Base-by-base conservation (phyloP, 768 basidiomycete genomes). In the Agrocybe pediades region DNA sequence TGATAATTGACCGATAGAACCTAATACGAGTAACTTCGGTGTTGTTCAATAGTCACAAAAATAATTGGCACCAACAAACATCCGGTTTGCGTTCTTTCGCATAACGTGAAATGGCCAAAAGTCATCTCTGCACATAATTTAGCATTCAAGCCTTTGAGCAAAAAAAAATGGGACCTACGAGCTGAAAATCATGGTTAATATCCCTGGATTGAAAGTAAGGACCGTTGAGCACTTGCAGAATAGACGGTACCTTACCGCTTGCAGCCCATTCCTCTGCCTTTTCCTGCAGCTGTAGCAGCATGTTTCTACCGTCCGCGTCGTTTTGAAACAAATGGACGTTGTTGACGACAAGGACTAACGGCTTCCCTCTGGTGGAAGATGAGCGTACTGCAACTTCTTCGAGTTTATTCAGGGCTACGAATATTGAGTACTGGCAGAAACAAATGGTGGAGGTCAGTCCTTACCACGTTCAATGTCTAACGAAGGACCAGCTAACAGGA, bases 201-300 rank as follows among this genome's bases (percentile, higher is more conserved):
- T 87, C 15, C 88, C 88, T 87, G 19, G 20, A 24, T 19, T 26
- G 15, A 41, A 9, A 20, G 43, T 33, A 26, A 47, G 42, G 17
- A 36, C 9, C 45, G 30, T 33, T 27, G 57, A n/a, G 60, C 20
- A 20, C 25, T 33, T 40, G 41, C 4, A 36, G 3, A 13, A 13
- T 36, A 6, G n/a, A n/a, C 33, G 33, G n/a, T 36, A 36, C 65
- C 80, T 58, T 57, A 87, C 90, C 83, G 67, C 87, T 84, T 9
- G 88, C 86, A 6, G 88, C 85, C 92, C 95, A 95, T 6, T 86
- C 71, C 66, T 95, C 93, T 4, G 90, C 93, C 50, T 85, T 80
- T 64, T 91, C 90, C 65, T 95, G 94, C 15, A 95, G 77, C 61
- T 92, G 91, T 51, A 94, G 71, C 16, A 97, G 74, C 73, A 95